Evolutionary conservation across 2,329 filamentous ascomycete species (phyloP).

Genomic region (Penicillium sp.): DNA sequence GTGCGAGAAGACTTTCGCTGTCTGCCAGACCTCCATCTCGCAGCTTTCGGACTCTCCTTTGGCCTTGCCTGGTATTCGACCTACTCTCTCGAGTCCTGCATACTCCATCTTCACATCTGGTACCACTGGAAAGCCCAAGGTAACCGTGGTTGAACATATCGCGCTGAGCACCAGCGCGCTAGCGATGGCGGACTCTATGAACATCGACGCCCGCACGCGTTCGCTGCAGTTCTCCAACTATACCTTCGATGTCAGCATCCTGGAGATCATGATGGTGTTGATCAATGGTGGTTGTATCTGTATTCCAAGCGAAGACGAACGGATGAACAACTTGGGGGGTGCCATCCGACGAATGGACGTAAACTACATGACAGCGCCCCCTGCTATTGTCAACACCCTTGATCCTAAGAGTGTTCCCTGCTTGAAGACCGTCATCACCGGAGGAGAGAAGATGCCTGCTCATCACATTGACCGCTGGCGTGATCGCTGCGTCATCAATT

Average conservation of each 20-base stretch:
- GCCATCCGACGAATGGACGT: constrained; percentile 55
- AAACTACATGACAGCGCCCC: constrained; percentile 60
- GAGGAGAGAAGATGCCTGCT: constrained; percentile 49
- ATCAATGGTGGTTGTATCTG: constrained; percentile 62
- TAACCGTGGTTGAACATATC: constrained; percentile 63
- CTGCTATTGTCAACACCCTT: constrained; percentile 57
- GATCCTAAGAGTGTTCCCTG: constrained; percentile 47
- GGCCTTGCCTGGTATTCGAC: constrained; percentile 12
- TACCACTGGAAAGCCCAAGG: constrained; percentile 60
- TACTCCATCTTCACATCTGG: constrained; percentile 51
- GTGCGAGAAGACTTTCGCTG: constrained; percentile 28
- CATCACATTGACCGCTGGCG: constrained; percentile 48
- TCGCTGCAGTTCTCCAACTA: constrained; percentile 62
- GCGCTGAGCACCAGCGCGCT: constrained; percentile 59
- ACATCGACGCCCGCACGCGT: constrained; percentile 55
- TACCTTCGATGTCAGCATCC: constrained; percentile 57
- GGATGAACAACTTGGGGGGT: constrained; percentile 53
- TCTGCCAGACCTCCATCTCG: constrained; percentile 30
- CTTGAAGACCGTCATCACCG: constrained; percentile 46
- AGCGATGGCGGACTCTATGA: constrained; percentile 54
- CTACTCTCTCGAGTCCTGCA: constrained; percentile 42
- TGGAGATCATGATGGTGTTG: constrained; percentile 58
- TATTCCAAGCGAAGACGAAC: constrained; percentile 55
- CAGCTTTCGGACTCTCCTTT: constrained; percentile 27
- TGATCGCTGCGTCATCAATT: constrained; percentile 48